Conservation (phyloP, 352 stramenopile species). For the Thraustochytrium sp. region DNA sequence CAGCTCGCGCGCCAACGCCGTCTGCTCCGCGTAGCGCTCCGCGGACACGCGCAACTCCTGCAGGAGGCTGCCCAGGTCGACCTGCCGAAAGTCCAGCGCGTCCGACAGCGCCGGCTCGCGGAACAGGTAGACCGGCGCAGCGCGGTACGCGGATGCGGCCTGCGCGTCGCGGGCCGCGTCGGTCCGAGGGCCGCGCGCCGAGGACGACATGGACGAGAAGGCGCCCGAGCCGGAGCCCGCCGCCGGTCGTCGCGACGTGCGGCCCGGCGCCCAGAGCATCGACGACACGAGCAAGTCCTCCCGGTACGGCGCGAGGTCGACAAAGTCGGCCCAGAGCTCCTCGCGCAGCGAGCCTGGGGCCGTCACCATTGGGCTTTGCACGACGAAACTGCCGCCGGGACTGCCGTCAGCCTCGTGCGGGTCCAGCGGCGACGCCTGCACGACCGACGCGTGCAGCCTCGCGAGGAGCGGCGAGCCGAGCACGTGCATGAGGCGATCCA, state of each 20-base stretch:
- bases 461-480: not conserved
- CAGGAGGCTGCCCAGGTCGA: not conserved
- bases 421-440: not conserved
- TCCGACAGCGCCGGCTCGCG: not conserved
- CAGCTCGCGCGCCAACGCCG: not conserved
- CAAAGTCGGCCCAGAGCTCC: not conserved
- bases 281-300: not conserved
- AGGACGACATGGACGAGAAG: no score
- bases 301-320: not conserved
- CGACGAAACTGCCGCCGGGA: no score
- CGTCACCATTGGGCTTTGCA: no score
- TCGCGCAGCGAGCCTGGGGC: no score
- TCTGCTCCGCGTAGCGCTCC: not conserved
- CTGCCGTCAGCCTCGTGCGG: not conserved
- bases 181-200: no score
- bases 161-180: not conserved
- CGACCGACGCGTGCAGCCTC: not conserved
- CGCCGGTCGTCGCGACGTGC: not conserved
- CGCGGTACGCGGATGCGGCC: not conserved
- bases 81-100: not conserved
- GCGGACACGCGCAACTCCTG: not conserved
- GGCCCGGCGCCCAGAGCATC: not conserved
- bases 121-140: conserved; percentile 8
- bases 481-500: not conserved
- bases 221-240: not conserved